phyloP scores from a whole-genome alignment of 345 rosid genomes.

The Camelina sativa region DNA sequence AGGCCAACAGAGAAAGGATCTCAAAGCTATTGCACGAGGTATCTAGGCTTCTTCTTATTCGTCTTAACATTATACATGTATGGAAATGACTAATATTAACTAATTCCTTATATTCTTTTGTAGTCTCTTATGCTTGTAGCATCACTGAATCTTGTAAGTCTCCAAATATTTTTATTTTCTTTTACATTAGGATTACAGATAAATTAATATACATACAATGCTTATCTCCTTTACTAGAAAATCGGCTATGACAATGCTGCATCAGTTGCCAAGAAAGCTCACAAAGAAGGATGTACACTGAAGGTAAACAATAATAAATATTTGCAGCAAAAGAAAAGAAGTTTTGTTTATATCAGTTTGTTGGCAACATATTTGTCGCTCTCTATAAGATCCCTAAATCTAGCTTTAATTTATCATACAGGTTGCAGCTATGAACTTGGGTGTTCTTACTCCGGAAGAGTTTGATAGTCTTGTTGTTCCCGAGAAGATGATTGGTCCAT shows the following conservation, averaged over 20 bases:
- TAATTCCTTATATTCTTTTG: slow-evolving; percentile 6
- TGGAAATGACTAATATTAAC: background rate
- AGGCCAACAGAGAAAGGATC: slow-evolving; percentile 85
- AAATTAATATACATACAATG: background rate
- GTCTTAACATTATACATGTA: slow-evolving; percentile 21
- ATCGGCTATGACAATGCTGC: slow-evolving; percentile 96
- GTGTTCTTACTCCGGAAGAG: slow-evolving; percentile 75
- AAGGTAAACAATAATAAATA: slow-evolving; percentile 57
- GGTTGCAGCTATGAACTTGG: slow-evolving; percentile 73
- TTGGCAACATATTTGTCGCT: background rate
- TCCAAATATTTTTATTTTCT: slow-evolving; percentile 7
- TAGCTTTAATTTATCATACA: slow-evolving; percentile 36
- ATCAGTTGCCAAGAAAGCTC: slow-evolving; percentile 94
- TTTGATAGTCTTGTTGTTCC: slow-evolving; percentile 86
- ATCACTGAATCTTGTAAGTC: slow-evolving; percentile 90
- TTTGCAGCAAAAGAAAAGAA: slow-evolving; percentile 3
- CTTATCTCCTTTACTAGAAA: slow-evolving; percentile 61
- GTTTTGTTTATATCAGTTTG: background rate
- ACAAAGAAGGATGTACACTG: slow-evolving; percentile 84
- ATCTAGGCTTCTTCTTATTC: slow-evolving; percentile 39
- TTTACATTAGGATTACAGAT: slow-evolving; percentile 3
- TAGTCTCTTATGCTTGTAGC: slow-evolving; percentile 97
- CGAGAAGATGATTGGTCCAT: slow-evolving; percentile 87
- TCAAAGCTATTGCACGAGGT: slow-evolving; percentile 91
- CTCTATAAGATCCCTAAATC: background rate